Conservation (phyloP, 805 yeast species). For the Saturnispora bothae region DNA sequence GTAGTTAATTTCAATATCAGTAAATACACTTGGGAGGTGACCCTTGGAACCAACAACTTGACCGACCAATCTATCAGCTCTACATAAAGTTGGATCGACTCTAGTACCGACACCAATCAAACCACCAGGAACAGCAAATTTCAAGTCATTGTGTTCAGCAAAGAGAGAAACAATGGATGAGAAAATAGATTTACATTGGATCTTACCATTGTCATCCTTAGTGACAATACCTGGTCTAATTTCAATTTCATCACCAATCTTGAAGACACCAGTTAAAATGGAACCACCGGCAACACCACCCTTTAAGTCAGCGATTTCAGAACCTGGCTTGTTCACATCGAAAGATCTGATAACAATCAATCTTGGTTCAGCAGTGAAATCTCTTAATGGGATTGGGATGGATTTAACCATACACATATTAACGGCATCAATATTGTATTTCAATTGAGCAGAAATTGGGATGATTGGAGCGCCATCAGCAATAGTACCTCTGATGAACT, state of each 20-base stretch:
- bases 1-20: slow-evolving; percentile 95
- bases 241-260: slow-evolving; percentile 96
- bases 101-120: slow-evolving; percentile 98
- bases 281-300: slow-evolving; percentile 99
- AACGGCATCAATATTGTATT: slow-evolving; percentile 97
- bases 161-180: slow-evolving; percentile 88
- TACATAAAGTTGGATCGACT: slow-evolving; percentile 96
- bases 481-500: slow-evolving; percentile 92
- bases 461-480: slow-evolving; percentile 99
- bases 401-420: slow-evolving; percentile 91
- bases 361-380: slow-evolving; percentile 86
- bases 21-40: slow-evolving; percentile 88
- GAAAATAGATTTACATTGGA: slow-evolving; percentile 92
- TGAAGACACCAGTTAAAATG: slow-evolving; percentile 91
- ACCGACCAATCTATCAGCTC: slow-evolving; percentile 98
- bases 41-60: slow-evolving; percentile 98
- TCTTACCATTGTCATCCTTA: slow-evolving; percentile 77
- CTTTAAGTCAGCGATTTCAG: slow-evolving; percentile 90
- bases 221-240: slow-evolving; percentile 99
- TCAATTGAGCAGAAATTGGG: slow-evolving; percentile 97
- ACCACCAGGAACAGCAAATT: slow-evolving; percentile 99
- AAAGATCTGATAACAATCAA: slow-evolving; percentile 96
- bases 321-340: slow-evolving; percentile 98
- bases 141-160: slow-evolving; percentile 96
- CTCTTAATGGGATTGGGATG: slow-evolving; percentile 94